Evolutionary conservation across 2,329 filamentous ascomycete genomes (phyloP).

Genomic region (Pseudogymnoascus sp.): DNA sequence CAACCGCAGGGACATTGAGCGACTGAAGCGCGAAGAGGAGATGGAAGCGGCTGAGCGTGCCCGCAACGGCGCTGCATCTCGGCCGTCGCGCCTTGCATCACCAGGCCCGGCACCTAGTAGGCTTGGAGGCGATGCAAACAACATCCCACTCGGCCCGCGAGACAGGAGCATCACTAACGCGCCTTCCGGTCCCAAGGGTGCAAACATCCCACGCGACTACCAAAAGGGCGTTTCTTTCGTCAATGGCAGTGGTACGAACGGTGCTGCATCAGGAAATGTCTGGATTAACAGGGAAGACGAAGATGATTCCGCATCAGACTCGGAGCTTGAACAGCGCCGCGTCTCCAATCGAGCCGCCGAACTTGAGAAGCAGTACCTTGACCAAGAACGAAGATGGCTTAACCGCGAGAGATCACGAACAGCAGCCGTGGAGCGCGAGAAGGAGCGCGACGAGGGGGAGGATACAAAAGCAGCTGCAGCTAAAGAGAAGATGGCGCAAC

Average conservation of each 20-base stretch:
- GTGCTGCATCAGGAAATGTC: conserved; percentile 35
- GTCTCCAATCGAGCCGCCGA: conserved; percentile 64
- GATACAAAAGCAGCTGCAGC: conserved; percentile 54
- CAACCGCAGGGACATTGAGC: conserved; percentile 78
- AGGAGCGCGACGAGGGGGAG: conserved; percentile 69
- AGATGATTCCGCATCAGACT: conserved; percentile 78
- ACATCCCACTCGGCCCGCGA: conserved; percentile 66
- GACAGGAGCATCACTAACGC: conserved; percentile 61
- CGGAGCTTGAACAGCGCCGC: conserved; percentile 68
- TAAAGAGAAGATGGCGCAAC: conserved; percentile 59
- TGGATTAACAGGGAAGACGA: conserved; percentile 66
- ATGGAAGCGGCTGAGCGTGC: conserved; percentile 77
- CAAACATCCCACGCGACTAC: conserved; percentile 59
- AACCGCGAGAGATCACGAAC: conserved; percentile 79
- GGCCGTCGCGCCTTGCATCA: conserved; percentile 61
- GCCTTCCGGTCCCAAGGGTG: conserved; percentile 59
- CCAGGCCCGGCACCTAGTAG: conserved; percentile 47
- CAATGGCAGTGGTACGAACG: conserved; percentile 63
- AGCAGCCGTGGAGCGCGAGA: conserved; percentile 77
- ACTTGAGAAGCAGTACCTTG: conserved; percentile 69
- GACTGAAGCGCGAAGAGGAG: conserved; percentile 81
- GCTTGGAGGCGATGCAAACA: conserved; percentile 59
- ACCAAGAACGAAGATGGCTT: conserved; percentile 82
- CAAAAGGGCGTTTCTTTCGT: conserved; percentile 75
- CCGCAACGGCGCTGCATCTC: conserved; percentile 52